phyloP scores from a whole-genome alignment of 208 protist species.

The Leishmania tarentolae region DNA sequence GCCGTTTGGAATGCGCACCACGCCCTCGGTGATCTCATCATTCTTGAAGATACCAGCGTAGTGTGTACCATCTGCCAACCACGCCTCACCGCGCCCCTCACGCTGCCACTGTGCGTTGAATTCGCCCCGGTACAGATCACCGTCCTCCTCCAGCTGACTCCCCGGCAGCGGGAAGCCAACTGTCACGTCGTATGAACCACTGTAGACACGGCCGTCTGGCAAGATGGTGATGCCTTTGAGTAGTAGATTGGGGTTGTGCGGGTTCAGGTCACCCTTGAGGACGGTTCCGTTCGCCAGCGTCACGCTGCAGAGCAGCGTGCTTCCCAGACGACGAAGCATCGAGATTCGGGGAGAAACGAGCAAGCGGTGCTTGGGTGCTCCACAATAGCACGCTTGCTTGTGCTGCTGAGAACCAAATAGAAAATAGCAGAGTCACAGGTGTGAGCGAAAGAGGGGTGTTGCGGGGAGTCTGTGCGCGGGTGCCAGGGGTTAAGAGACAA shows the following conservation, averaged over 20 bases:
- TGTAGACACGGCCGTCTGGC: slow-evolving; percentile 81
- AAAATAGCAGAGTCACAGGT: neutral
- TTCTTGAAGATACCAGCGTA: slow-evolving; percentile 78
- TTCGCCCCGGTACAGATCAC: slow-evolving; percentile 82
- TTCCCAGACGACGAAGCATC: slow-evolving; percentile 36
- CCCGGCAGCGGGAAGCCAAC: slow-evolving; percentile 72
- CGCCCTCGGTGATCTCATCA: slow-evolving; percentile 85
- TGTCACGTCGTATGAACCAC: slow-evolving; percentile 63
- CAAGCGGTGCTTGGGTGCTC: neutral
- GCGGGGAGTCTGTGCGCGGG: no score
- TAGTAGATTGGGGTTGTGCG: slow-evolving; percentile 40
- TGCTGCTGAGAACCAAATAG: neutral
- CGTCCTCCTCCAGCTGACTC: slow-evolving; percentile 88
- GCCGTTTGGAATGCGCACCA: slow-evolving; percentile 87
- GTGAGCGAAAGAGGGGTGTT: neutral
- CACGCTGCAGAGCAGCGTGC: slow-evolving; percentile 31
- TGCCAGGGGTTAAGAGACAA: neutral
- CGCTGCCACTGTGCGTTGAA: slow-evolving; percentile 90
- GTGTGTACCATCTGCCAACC: slow-evolving; percentile 85
- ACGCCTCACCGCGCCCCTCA: slow-evolving; percentile 81
- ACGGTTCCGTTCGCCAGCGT: slow-evolving; percentile 74
- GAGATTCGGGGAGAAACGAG: neutral
- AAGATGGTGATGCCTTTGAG: slow-evolving; percentile 68
- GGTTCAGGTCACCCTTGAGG: slow-evolving; percentile 74
- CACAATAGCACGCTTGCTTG: neutral